Conservation (phyloP, 1,284 basidiomycete species). For the Pascua sp. region DNA sequence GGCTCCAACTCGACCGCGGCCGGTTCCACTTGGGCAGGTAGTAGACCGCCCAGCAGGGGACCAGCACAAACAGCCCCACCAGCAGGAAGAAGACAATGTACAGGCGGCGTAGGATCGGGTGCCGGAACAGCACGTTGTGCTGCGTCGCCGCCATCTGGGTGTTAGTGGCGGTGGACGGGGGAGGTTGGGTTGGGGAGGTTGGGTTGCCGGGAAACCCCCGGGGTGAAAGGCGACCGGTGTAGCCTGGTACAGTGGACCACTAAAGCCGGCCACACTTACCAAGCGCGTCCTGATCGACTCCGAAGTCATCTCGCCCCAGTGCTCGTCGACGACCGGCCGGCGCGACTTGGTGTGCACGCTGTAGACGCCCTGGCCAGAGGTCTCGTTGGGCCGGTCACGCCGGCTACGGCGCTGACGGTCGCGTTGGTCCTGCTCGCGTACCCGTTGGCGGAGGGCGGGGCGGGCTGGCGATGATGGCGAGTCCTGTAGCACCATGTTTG, state of each 20-base stretch:
- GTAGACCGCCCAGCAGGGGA: conserved; percentile 35
- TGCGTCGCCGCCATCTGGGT: conserved; percentile 29
- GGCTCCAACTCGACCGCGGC: conserved; percentile 33
- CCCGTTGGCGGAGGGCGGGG: not conserved
- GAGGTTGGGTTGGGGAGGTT: too few relatives aligned
- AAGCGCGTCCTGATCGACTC: conserved; percentile 9
- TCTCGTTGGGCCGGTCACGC: too few relatives aligned
- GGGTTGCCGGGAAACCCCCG: too few relatives aligned
- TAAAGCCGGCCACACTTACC: conserved; percentile 6
- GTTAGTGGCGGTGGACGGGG: not conserved
- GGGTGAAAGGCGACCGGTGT: too few relatives aligned
- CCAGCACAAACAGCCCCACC: conserved; percentile 27
- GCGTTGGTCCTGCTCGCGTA: too few relatives aligned
- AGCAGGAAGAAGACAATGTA: conserved; percentile 36
- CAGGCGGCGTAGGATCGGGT: conserved; percentile 33
- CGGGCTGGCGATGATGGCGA: not conserved
- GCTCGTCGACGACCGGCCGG: conserved; percentile 2
- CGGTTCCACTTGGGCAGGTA: conserved; percentile 31
- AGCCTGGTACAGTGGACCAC: too few relatives aligned
- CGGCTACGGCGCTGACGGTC: too few relatives aligned
- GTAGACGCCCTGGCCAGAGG: too few relatives aligned
- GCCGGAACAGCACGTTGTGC: conserved; percentile 26
- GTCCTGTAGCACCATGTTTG: not conserved
- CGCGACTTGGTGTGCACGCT: too few relatives aligned
- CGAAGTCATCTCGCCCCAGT: conserved; percentile 15